Base-by-base conservation (phyloP, 768 basidiomycete genomes). In the Russula lepida region DNA sequence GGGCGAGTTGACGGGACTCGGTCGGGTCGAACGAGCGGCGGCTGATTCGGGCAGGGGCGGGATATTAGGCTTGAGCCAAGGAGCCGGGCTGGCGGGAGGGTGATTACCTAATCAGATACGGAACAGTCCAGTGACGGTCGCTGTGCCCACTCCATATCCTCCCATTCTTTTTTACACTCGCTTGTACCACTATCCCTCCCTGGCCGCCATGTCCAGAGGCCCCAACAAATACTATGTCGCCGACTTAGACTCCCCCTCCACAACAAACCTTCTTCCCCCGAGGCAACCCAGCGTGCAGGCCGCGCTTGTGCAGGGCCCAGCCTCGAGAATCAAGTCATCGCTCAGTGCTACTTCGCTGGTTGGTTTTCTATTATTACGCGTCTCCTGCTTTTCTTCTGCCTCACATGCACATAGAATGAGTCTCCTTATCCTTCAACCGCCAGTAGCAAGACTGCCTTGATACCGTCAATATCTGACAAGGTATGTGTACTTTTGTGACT, bases 261-360 rank as follows among this genome's bases (percentile, higher is more conserved):
- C 80, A 7, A 72, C 79, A 33, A 81, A 76, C 68, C 80, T 85
- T 56, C 73, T 84, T 43, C 73, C 74, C 1, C 70, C 75, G 9
- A 68, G 66, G 37, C 68, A 67, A 60, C 53, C 59, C 28, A 59
- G 66, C 70, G 73, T 78, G 60, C 77, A 78, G 68, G 72, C 79
- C 68, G 74, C 74, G 69, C 76, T 80, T 68, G 69, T 73, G n/a
- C 68, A 72, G 54, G 73, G 72, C 2, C 77, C 78, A 0, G 25
- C 25, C 21, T n/a, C 43, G 8, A 66, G 64, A 1, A 72, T 80
- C 13, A 71, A 73, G 11, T 74, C 69, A 35, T 69, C 68, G 43
- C 60, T 75, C 21, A 84, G 81, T 60, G 69, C 69, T 44, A 65
- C 59, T 56, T 77, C 79, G 9, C 60, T 79, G 65, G 81, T 84